A percentile compares a stretch with the other conserved stretches of the same genome.
Evolutionary conservation across 2,329 filamentous ascomycete genomes (phyloP).

Genomic region (Colletotrichum coccodes): DNA sequence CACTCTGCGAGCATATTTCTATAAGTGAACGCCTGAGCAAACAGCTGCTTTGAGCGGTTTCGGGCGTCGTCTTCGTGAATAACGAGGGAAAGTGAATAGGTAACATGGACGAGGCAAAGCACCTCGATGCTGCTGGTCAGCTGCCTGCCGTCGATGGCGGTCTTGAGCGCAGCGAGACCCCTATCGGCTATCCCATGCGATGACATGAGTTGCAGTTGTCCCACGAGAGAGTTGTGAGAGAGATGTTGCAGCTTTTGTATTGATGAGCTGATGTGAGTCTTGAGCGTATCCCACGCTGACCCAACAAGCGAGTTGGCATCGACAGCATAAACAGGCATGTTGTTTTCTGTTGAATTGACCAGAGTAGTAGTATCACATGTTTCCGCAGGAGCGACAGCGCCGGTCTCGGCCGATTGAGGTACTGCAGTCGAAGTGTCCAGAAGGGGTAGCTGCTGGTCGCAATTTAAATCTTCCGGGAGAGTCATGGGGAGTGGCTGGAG

Average conservation of each 20-base stretch:
- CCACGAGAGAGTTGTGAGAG: constrained; percentile 52
- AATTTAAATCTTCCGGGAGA: constrained; percentile 38
- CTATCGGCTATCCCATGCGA: constrained; percentile 48
- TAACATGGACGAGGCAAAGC: constrained; percentile 62
- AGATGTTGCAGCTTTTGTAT: constrained; percentile 52
- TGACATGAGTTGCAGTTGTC: constrained; percentile 51
- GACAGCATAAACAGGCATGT: constrained; percentile 37
- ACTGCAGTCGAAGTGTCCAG: constrained; percentile 46
- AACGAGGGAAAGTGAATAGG: constrained; percentile 61
- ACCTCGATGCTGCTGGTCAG: constrained; percentile 53
- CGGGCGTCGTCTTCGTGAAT: constrained; percentile 53
- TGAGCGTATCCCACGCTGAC: constrained; percentile 56
- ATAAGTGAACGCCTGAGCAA: constrained; percentile 59
- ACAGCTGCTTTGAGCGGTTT: constrained; percentile 51
- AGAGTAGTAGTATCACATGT: constrained; percentile 8
- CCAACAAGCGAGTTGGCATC: constrained; percentile 52
- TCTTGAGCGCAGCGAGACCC: constrained; percentile 54
- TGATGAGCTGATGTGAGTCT: constrained; percentile 57
- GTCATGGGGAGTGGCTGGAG: constrained; percentile 42
- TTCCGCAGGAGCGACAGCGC: constrained; percentile 48
- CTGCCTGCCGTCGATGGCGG: constrained; percentile 51
- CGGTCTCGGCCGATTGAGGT: constrained; percentile 46
- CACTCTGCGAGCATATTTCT: constrained; percentile 47
- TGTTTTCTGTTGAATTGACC: background rate
- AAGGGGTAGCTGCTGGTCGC: constrained; percentile 49